Evolutionary conservation across 2,329 filamentous ascomycete species (phyloP), one percentile per base, ranked within the genome.

Genomic region (Phialemoniopsis sp.): DNA sequence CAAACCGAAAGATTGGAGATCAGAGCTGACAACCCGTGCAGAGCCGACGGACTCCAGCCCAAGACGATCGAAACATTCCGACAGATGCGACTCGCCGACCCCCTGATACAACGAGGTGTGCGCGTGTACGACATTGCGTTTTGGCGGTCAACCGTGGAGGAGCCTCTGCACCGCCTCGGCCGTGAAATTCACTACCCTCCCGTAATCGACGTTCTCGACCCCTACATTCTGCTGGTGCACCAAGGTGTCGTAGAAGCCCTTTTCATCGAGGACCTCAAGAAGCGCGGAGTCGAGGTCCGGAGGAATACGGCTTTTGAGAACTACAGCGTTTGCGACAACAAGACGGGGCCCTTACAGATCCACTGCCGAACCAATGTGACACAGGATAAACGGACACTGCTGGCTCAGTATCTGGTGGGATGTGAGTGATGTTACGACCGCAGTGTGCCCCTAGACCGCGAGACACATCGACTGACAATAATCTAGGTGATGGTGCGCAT

Each of bases 1-100:
- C 15, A 29, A 8, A 4, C 26, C 5, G 19, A 19, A 26, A 17
- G 8, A 8, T 32, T 36, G 21, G 21, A 26, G 6, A 10, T 6
- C 6, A 26, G 21, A 26, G 10, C 21, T 26, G 21, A 16, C 13
- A 17, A 29, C 35, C 6, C n/a, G 10, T 32, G 68, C 51, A 74
- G 72, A 57, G 83, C 83, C 45, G 85, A 89, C 57, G 85, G 85
- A 31, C 66, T 89, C 38, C 85, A 89, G 53, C 85, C 85, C 33
- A 89, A 89, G 62, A 85, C 83, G 1, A 86, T 89, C 51, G 85
- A 89, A 64, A 89, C 85, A 0, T 76, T 88, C 50, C 76, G 78
- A 45, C 84, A 87, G 61, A 79, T 89, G 68, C 71, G 82, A 28
- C 63, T 88, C n/a, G 81, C 78, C n/a, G 82, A 87, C 46, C 67